Conservation (phyloP, 1,139 yeast species). For the Geotrichum candidum region DNA sequence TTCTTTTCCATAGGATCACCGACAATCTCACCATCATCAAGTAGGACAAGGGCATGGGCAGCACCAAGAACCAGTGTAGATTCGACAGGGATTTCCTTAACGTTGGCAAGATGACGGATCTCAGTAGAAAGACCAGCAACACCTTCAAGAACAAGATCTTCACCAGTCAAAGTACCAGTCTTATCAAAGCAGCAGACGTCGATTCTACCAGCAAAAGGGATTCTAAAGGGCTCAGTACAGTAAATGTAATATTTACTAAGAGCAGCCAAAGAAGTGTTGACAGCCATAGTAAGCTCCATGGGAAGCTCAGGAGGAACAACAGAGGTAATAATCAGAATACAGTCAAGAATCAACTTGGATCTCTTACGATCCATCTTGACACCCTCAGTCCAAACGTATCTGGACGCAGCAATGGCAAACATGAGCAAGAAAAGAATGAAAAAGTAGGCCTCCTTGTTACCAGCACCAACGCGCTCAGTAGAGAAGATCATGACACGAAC, state of each 20-base stretch:
- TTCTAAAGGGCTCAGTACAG: slow-evolving; percentile 98
- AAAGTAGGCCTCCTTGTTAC: slow-evolving; percentile 88
- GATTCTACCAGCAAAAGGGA: slow-evolving; percentile 95
- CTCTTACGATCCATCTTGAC: slow-evolving; percentile 92
- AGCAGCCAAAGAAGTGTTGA: slow-evolving; percentile 82
- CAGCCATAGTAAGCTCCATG: slow-evolving; percentile 98
- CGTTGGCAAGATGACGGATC: slow-evolving; percentile 51
- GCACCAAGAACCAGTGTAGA: slow-evolving; percentile 80
- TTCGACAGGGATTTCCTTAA: slow-evolving; percentile 56
- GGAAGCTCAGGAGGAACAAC: slow-evolving; percentile 99
- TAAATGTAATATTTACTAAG: slow-evolving; percentile 81
- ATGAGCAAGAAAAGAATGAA: slow-evolving; percentile 83
- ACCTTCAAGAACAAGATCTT: slow-evolving; percentile 93
- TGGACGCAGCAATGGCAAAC: slow-evolving; percentile 91
- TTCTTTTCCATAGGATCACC: slow-evolving; percentile 99
- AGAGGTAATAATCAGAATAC: slow-evolving; percentile 91
- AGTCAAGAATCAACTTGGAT: slow-evolving; percentile 86
- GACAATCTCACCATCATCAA: slow-evolving; percentile 94
- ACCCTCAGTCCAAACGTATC: slow-evolving; percentile 99
- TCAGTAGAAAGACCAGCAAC: slow-evolving; percentile 69
- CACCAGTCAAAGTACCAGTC: slow-evolving; percentile 97
- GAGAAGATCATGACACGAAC: slow-evolving; percentile 98
- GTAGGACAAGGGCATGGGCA: slow-evolving; percentile 89
- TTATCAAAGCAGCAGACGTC: slow-evolving; percentile 98
- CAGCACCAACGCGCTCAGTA: slow-evolving; percentile 93